phyloP scores from a whole-genome alignment of 2,329 filamentous ascomycete genomes.

The Monilinia vaccinii-corymbosi region DNA sequence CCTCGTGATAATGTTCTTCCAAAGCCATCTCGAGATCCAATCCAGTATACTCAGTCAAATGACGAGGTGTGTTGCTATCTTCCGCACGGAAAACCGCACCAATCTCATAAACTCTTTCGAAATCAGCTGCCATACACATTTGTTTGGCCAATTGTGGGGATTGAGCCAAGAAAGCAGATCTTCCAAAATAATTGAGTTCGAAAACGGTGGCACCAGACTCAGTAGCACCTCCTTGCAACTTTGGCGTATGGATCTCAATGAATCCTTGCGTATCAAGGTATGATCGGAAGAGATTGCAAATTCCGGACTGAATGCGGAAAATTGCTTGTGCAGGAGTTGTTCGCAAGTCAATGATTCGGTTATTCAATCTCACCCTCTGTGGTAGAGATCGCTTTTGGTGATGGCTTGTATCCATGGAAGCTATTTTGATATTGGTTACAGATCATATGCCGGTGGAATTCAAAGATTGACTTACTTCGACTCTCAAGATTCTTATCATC shows the following conservation, averaged over 20 bases:
- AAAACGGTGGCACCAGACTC: constrained; percentile 90
- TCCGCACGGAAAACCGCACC: constrained; percentile 88
- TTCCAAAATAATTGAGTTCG: constrained; percentile 83
- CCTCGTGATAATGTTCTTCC: constrained; percentile 81
- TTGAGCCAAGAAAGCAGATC: constrained; percentile 80
- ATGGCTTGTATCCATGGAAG: constrained; percentile 20
- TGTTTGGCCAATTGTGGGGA: constrained; percentile 90
- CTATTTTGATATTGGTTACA: constrained; percentile 10
- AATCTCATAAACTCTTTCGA: constrained; percentile 81
- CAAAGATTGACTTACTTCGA: constrained; percentile 7
- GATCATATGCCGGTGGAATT: constrained; percentile 7
- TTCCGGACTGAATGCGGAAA: constrained; percentile 75
- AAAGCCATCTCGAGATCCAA: constrained; percentile 91
- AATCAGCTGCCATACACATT: constrained; percentile 84
- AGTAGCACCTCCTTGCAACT: constrained; percentile 80
- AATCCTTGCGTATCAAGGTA: constrained; percentile 69
- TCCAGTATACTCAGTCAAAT: constrained; percentile 90
- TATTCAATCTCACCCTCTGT: constrained; percentile 54
- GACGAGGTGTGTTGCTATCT: constrained; percentile 90
- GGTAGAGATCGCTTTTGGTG: constrained; percentile 22
- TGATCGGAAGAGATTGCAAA: constrained; percentile 70
- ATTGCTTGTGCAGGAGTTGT: constrained; percentile 82
- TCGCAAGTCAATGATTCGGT: constrained; percentile 75
- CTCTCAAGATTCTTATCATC: constrained; percentile 7
- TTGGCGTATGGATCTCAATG: constrained; percentile 89